Evolutionary conservation across 495 filamentous ascomycete genomes (phyloP).

Genomic region (Sordaria brevicollis): DNA sequence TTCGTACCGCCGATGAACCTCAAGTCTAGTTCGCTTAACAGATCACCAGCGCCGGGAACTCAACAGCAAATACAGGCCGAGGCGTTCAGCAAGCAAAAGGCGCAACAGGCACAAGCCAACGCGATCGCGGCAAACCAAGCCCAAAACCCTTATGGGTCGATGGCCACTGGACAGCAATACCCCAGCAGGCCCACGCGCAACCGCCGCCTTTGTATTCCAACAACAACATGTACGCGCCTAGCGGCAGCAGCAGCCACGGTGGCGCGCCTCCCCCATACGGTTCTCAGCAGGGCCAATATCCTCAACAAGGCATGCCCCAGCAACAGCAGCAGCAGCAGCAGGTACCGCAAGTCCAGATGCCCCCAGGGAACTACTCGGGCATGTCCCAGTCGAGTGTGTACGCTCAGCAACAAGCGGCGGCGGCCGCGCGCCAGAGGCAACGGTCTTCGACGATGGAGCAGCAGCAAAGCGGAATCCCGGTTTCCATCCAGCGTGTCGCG

Average conservation of each 20-base stretch:
- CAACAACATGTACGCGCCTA: constrained; percentile 62
- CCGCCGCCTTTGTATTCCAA: constrained; percentile 59
- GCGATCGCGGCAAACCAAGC: constrained; percentile 46
- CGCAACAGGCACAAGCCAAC: constrained; percentile 56
- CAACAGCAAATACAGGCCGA: constrained; percentile 95
- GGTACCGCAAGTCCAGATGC: constrained; percentile 43
- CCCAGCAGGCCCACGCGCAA: constrained; percentile 30
- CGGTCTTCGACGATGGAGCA: constrained; percentile 94
- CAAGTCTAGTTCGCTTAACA: constrained; percentile 68
- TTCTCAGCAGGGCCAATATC: constrained; percentile 55
- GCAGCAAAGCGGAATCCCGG: constrained; percentile 81
- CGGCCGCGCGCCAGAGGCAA: constrained; percentile 53
- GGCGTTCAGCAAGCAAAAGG: constrained; percentile 79
- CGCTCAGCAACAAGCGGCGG: constrained; percentile 71
- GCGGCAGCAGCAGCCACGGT: constrained; percentile 45
- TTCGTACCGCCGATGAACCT: constrained; percentile 98
- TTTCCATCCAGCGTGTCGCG: constrained; percentile 89
- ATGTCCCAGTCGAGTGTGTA: constrained; percentile 60
- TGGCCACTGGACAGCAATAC: constrained; percentile 29
- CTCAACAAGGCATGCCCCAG: constrained; percentile 60
- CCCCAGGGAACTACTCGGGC: constrained; percentile 52
- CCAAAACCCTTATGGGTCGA: constrained; percentile 37
- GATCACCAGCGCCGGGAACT: constrained; percentile 89
- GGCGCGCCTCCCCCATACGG: constrained; percentile 81
- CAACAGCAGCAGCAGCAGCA: constrained; percentile 37